Percentiles rank a stretch among this genome's conserved stretches.
phyloP scores from a whole-genome alignment of 129 eudicot species.

The Centella asiatica region DNA sequence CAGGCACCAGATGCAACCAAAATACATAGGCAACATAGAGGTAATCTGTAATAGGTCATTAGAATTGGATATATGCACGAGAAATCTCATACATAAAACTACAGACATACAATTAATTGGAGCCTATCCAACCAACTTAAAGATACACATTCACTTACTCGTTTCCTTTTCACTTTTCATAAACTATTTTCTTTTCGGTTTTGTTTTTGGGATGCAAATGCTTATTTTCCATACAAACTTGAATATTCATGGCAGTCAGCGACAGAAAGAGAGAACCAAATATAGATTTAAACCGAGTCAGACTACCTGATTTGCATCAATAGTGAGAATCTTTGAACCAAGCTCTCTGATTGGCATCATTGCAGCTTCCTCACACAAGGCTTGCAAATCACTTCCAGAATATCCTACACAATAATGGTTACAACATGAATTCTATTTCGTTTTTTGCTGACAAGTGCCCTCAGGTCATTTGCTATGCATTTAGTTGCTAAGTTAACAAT shows the following conservation, averaged over 20 bases:
- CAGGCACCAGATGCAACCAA: too few relatives aligned
- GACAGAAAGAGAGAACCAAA: not conserved
- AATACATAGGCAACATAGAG: too few relatives aligned
- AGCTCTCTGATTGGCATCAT: conserved; percentile 99
- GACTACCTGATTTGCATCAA: conserved; percentile 75
- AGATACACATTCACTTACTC: too few relatives aligned
- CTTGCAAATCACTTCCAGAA: conserved; percentile 97
- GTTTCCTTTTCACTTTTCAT: too few relatives aligned
- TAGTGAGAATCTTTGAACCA: conserved; percentile 75
- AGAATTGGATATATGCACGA: too few relatives aligned
- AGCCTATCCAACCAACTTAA: too few relatives aligned
- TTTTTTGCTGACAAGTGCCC: not conserved
- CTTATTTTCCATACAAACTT: too few relatives aligned
- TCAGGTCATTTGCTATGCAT: not conserved
- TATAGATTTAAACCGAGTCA: not conserved
- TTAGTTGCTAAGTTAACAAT: not conserved
- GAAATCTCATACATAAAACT: too few relatives aligned
- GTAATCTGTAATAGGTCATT: too few relatives aligned
- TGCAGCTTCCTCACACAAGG: conserved; percentile 96
- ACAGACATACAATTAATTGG: too few relatives aligned
- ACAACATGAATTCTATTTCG: not conserved
- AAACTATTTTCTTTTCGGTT: too few relatives aligned
- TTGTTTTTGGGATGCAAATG: too few relatives aligned
- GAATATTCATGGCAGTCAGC: not conserved
- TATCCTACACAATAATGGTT: conserved; percentile 43